Percentiles rank a stretch among this genome's conserved stretches.
Evolutionary conservation across 495 filamentous ascomycete genomes (phyloP).

Genomic region (Neurospora sp.): DNA sequence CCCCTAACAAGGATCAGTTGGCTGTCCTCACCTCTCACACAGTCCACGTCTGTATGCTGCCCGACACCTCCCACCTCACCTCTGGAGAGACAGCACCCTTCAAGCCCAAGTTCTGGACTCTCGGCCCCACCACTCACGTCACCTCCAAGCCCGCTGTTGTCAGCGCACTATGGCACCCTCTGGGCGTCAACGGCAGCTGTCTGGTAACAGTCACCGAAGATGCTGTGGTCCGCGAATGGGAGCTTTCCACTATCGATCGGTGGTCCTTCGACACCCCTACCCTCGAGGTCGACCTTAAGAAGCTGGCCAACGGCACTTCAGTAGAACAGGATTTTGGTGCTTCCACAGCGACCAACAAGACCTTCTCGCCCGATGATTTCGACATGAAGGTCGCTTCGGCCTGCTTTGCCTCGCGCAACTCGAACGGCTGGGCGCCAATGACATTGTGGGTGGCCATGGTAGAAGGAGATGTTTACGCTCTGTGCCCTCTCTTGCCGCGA

Average conservation of each 20-base stretch:
- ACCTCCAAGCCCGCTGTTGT: conserved; percentile 67
- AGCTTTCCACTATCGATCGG: conserved; percentile 65
- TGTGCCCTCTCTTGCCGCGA: conserved; percentile 77
- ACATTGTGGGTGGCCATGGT: conserved; percentile 86
- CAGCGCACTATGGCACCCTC: conserved; percentile 78
- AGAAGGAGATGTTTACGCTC: conserved; percentile 76
- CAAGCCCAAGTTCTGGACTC: conserved; percentile 69
- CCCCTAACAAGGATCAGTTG: conserved; percentile 66
- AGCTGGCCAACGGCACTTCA: conserved; percentile 67
- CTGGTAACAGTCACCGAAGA: conserved; percentile 79
- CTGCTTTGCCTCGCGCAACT: conserved; percentile 66
- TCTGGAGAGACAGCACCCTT: conserved; percentile 52
- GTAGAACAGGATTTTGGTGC: conserved; percentile 67
- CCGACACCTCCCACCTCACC: conserved; percentile 62
- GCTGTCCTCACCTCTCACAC: conserved; percentile 79
- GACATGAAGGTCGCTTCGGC: conserved; percentile 86
- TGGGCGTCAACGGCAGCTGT: conserved; percentile 60
- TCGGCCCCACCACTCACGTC: conserved; percentile 83
- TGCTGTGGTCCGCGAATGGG: conserved; percentile 79
- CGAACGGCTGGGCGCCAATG: conserved; percentile 82
- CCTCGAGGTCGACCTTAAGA: conserved; percentile 70
- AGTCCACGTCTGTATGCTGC: conserved; percentile 69
- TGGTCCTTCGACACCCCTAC: conserved; percentile 79
- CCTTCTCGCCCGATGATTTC: conserved; percentile 71
- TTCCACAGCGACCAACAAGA: conserved; percentile 59